These are phyloP conservation scores for Ettlia oleoabundans DNA, from an alignment of 139 green algal genomes.

Conservation along the genomic window DNA sequence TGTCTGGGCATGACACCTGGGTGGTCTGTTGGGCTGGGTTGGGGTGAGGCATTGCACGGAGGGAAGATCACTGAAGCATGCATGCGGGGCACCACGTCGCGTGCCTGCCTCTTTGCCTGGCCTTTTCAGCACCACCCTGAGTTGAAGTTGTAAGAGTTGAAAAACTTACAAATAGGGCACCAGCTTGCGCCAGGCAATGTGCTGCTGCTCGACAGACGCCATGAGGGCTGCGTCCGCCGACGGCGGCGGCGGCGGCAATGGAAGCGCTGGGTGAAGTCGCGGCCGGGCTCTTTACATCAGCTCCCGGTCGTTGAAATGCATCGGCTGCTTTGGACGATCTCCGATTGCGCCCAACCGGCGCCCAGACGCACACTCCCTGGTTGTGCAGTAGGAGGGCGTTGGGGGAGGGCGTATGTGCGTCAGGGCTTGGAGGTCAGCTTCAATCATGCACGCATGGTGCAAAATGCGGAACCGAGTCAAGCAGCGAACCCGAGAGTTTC, in stretches of 20 bases:
- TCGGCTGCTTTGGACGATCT: background rate
- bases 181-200: constrained; percentile 43
- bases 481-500: no score
- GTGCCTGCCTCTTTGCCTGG: background rate
- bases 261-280: background rate
- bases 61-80: background rate
- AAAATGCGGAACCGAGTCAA: no score
- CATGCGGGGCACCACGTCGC: no score
- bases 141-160: background rate
- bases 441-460: no score
- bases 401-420: no score
- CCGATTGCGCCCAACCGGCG: background rate
- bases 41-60: background rate
- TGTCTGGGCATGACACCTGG: background rate
- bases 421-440: no score
- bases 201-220: constrained; percentile 11
- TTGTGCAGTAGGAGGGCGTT: no score
- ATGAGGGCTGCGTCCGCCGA: background rate
- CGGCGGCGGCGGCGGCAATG: background rate
- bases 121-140: background rate
- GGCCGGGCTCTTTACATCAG: no score
- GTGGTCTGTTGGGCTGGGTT: background rate
- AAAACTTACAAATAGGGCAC: constrained; percentile 43
- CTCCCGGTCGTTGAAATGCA: no score
- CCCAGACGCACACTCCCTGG: background rate